Percentiles rank a stretch among this genome's conserved stretches.
These are phyloP conservation scores for Yamadazyma scolyti DNA, from an alignment of 805 yeast genomes.

Conservation along the genomic window DNA sequence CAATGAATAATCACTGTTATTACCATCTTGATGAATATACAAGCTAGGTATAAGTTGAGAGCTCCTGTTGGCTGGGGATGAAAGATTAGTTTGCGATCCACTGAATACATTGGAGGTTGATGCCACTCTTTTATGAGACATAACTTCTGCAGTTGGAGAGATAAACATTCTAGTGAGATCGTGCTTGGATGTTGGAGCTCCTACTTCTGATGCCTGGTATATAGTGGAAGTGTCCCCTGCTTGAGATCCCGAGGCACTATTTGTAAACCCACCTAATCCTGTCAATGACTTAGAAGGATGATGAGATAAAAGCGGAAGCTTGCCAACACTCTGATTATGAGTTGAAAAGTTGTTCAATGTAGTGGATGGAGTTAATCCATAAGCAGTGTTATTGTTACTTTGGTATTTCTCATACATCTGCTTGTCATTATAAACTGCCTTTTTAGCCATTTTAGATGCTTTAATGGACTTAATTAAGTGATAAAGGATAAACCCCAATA, in stretches of 20 bases:
- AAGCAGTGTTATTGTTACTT: constrained; percentile 10
- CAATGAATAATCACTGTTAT: constrained; percentile 29
- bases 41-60: constrained; percentile 32
- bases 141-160: constrained; percentile 77
- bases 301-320: constrained; percentile 31
- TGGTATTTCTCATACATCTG: constrained; percentile 21
- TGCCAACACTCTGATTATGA: constrained; percentile 21
- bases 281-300: constrained; percentile 17
- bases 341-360: constrained; percentile 15
- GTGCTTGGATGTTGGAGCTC: constrained; percentile 30
- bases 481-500: constrained; percentile 50
- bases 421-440: constrained; percentile 32
- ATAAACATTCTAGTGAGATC: constrained; percentile 56
- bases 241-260: constrained; percentile 14
- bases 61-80: constrained; percentile 24
- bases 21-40: constrained; percentile 35
- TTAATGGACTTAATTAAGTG: constrained; percentile 44
- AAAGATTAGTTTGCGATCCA: constrained; percentile 10
- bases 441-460: constrained; percentile 52
- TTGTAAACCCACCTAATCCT: constrained; percentile 11
- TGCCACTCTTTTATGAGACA: constrained; percentile 41
- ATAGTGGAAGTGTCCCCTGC: constrained; percentile 33
- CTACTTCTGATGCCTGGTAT: constrained; percentile 27
- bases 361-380: constrained; percentile 20
- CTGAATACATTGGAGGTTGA: constrained; percentile 18